Percentiles rank a stretch among this genome's conserved stretches.
Evolutionary conservation across 176 grass and related monocot species (phyloP).

Genomic region (Eleusine indica): DNA sequence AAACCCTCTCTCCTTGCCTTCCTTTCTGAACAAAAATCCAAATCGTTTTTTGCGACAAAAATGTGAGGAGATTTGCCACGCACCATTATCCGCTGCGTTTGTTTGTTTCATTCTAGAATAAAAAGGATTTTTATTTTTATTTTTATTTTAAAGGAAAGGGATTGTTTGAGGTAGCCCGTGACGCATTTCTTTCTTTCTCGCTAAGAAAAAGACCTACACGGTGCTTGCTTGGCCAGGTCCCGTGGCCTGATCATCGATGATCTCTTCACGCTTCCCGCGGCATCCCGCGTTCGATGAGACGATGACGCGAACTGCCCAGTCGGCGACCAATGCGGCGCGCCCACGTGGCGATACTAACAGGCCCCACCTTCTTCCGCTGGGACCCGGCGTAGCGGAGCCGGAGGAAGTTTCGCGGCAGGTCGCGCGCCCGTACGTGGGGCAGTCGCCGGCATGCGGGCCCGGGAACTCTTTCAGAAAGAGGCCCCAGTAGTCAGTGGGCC

Average conservation of each 20-base stretch:
- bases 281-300: too few species aligned
- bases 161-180: neutral
- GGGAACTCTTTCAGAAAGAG: neutral
- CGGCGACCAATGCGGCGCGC: neutral
- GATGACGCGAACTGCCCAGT: neutral
- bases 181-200: neutral
- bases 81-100: neutral
- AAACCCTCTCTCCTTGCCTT: neutral
- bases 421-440: neutral
- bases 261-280: neutral
- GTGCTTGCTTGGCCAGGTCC: too few species aligned
- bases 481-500: neutral
- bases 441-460: neutral
- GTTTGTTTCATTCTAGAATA: neutral
- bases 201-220: slow-evolving; percentile 1
- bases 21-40: neutral
- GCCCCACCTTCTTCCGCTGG: too few species aligned
- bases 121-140: neutral
- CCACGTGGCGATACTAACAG: neutral
- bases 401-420: neutral
- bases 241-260: neutral
- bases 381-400: too few species aligned
- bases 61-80: too few species aligned
- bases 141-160: neutral
- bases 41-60: neutral